Conservation (phyloP, 164 flowering plant genomes). For the Liriodendron chinense region DNA sequence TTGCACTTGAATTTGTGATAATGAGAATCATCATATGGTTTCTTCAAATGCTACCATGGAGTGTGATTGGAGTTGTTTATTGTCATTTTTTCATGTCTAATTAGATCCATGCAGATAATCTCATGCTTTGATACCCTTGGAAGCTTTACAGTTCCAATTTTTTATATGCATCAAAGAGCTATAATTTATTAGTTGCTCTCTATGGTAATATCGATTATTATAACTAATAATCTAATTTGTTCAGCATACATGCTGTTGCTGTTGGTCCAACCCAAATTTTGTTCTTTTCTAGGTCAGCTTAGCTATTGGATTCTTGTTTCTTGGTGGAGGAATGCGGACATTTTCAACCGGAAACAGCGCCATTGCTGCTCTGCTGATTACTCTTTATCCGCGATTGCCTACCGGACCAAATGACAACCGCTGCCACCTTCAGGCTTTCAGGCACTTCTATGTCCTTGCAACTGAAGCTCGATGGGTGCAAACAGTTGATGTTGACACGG, state of each 20-base stretch:
- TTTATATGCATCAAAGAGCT: background rate
- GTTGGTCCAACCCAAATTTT: background rate
- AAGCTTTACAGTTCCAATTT: too few species aligned
- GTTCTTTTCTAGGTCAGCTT: slow-evolving; percentile 62
- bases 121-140: too few species aligned
- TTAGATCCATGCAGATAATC: too few species aligned
- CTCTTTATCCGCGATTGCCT: slow-evolving; percentile 95
- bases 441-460: slow-evolving; percentile 94
- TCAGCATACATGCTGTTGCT: background rate
- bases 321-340: slow-evolving; percentile 93
- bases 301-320: slow-evolving; percentile 92
- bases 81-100: too few species aligned
- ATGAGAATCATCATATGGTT: too few species aligned
- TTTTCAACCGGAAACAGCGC: slow-evolving; percentile 84
- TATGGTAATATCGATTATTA: background rate
- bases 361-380: slow-evolving; percentile 74
- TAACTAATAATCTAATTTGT: background rate
- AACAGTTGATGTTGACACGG: slow-evolving; percentile 96
- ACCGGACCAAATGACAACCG: slow-evolving; percentile 97
- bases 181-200: background rate
- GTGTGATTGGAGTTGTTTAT: too few species aligned
- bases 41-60: too few species aligned
- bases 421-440: slow-evolving; percentile 95
- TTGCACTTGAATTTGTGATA: too few species aligned
- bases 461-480: slow-evolving; percentile 94